These are phyloP conservation scores for Colletotrichum tanaceti DNA, from an alignment of 2,329 filamentous ascomycete genomes.

Conservation along the genomic window DNA sequence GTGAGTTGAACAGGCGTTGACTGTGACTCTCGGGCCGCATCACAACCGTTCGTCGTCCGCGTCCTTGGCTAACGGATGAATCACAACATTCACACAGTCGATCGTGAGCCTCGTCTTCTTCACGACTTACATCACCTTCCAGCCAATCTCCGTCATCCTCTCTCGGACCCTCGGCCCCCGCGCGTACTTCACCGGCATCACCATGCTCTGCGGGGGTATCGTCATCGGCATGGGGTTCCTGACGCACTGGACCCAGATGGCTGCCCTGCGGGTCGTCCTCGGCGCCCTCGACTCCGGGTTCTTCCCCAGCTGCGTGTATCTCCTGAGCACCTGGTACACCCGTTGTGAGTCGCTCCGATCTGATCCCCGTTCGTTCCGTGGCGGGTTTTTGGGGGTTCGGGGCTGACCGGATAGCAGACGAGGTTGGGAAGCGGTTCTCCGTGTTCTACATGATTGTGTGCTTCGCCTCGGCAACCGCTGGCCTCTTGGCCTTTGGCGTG, in stretches of 20 bases:
- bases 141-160: slow-evolving; percentile 43
- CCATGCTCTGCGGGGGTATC: slow-evolving; percentile 42
- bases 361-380: too few species aligned
- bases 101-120: slow-evolving; percentile 43
- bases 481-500: slow-evolving; percentile 43
- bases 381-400: too few species aligned
- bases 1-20: slow-evolving; percentile 12
- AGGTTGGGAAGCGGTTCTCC: slow-evolving; percentile 69
- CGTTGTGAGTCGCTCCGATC: slow-evolving; percentile 52
- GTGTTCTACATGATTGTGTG: slow-evolving; percentile 46
- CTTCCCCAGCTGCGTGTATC: slow-evolving; percentile 65
- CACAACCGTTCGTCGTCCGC: neutral
- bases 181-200: slow-evolving; percentile 43
- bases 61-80: too few species aligned
- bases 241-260: slow-evolving; percentile 38
- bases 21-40: neutral
- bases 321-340: slow-evolving; percentile 75
- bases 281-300: slow-evolving; percentile 49
- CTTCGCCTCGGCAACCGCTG: slow-evolving; percentile 44
- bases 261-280: slow-evolving; percentile 40
- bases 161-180: slow-evolving; percentile 42
- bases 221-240: slow-evolving; percentile 45
- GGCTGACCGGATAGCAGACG: slow-evolving; percentile 47
- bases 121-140: slow-evolving; percentile 43
- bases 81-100: too few species aligned